A percentile compares a stretch with the other conserved stretches of the same genome.
These are phyloP conservation scores for Candida silvicultrix DNA, from an alignment of 805 yeast species.

Conservation along the genomic window DNA sequence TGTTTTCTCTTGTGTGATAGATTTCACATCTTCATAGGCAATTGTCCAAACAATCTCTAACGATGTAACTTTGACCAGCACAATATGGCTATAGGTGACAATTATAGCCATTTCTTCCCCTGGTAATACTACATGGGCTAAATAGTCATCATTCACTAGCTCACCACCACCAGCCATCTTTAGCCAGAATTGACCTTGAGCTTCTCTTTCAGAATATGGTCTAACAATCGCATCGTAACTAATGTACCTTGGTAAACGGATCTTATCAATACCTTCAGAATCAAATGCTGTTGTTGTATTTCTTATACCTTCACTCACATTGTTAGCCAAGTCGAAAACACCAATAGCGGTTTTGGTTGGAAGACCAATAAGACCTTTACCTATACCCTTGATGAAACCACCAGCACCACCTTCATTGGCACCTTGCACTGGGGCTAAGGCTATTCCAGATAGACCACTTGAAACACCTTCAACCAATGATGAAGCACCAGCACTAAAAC, in stretches of 20 bases:
- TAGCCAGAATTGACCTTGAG: slow-evolving; percentile 93
- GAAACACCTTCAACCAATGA: slow-evolving; percentile 83
- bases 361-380: slow-evolving; percentile 89
- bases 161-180: slow-evolving; percentile 79
- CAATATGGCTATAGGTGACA: slow-evolving; percentile 64
- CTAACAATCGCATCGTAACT: slow-evolving; percentile 66
- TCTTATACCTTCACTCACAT: slow-evolving; percentile 88
- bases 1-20: slow-evolving; percentile 69
- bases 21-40: slow-evolving; percentile 53
- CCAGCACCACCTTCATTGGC: slow-evolving; percentile 83
- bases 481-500: slow-evolving; percentile 79
- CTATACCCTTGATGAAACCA: slow-evolving; percentile 91
- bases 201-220: slow-evolving; percentile 72
- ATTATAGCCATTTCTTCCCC: slow-evolving; percentile 75
- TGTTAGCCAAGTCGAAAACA: slow-evolving; percentile 83
- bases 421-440: slow-evolving; percentile 86
- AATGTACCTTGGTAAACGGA: slow-evolving; percentile 76
- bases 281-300: slow-evolving; percentile 90
- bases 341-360: slow-evolving; percentile 98
- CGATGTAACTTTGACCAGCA: slow-evolving; percentile 58
- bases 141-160: slow-evolving; percentile 62
- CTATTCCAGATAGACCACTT: slow-evolving; percentile 86
- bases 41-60: slow-evolving; percentile 69
- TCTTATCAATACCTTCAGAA: slow-evolving; percentile 66
- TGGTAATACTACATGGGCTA: slow-evolving; percentile 80